Evolutionary conservation across 306 rosid species (phyloP), one percentile per base, ranked within the genome.

Genomic region (Vigna unguiculata): DNA sequence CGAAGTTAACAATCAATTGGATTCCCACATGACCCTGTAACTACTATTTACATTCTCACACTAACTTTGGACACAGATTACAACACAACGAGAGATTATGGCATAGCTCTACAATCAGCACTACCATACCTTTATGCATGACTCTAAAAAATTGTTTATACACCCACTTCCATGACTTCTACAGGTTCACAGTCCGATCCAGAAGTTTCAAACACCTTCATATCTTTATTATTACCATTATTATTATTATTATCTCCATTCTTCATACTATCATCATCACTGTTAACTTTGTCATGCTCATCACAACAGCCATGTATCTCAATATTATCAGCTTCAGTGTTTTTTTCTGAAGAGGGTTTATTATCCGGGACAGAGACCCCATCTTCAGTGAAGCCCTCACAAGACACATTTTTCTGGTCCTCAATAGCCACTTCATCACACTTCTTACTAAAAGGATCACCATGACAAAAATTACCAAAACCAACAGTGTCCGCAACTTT

Each of bases 1-100:
- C 71, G 17, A 51, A 70, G 85, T 38, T 30, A 74, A 70, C 81
- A 80, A 71, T 69, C 59, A 71, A 83, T 70, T 75, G 83, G 85
- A 78, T 77, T 75, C 71, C 78, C 82, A 74, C 70, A 76, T 63
- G 78, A 60, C 77, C 69, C 43, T 77, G 81, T 75, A 84, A 85
- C 86, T 85, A 88, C 86, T 88, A 90, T 92, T 72, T 87, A 90
- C 96, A 88, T 63, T 55, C 83, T 69, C 55, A 63, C 4, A 24
- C 69, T 22, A 34, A 63, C 43, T 48, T 76, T 15, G 48, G 62
- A 80, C 82, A 80, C 82, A 67, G 25, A 78, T 51, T 58, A 66
- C 85, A 74, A 69, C 81, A 83, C 81, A 75, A 45, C 46, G 80
- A 75, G 54, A 68, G 72, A 78, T 63, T 64, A 66, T 72, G 82